These are phyloP conservation scores for Anastatica hierochuntica DNA, from an alignment of 345 rosid species.

Conservation along the genomic window DNA sequence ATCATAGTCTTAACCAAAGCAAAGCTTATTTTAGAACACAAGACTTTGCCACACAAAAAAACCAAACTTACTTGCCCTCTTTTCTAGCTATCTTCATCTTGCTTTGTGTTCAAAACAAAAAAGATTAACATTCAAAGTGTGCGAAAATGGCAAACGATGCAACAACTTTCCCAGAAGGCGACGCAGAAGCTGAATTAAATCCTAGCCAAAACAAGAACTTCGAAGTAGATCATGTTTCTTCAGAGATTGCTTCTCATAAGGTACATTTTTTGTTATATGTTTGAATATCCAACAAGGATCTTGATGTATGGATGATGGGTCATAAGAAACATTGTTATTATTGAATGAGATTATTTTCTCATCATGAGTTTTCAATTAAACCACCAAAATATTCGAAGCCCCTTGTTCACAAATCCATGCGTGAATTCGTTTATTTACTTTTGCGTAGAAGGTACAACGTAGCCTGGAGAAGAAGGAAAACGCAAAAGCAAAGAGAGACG, in stretches of 20 bases:
- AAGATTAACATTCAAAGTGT: background rate
- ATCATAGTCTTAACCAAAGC: no score
- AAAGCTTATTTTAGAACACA: conserved; percentile 19
- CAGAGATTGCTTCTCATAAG: conserved; percentile 27
- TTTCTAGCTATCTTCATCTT: conserved; percentile 3
- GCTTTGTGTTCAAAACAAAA: conserved; percentile 1
- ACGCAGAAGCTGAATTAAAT: conserved; percentile 31
- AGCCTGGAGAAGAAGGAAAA: conserved; percentile 11
- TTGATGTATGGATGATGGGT: no score
- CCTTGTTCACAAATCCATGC: no score
- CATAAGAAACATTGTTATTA: no score
- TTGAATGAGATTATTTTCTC: no score
- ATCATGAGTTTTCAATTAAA: no score
- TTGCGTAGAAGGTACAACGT: conserved; percentile 12
- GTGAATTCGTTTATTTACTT: no score
- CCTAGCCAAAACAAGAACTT: conserved; percentile 29
- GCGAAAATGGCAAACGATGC: conserved; percentile 31
- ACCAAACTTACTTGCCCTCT: no score
- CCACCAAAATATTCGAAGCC: background rate
- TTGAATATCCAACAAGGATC: no score
- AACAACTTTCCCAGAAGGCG: conserved; percentile 38
- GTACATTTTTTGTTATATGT: background rate
- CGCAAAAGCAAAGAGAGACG: conserved; percentile 23
- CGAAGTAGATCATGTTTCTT: conserved; percentile 38
- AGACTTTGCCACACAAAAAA: no score